phyloP scores from a whole-genome alignment of 2,329 filamentous ascomycete genomes.

The Apiospora hydei region DNA sequence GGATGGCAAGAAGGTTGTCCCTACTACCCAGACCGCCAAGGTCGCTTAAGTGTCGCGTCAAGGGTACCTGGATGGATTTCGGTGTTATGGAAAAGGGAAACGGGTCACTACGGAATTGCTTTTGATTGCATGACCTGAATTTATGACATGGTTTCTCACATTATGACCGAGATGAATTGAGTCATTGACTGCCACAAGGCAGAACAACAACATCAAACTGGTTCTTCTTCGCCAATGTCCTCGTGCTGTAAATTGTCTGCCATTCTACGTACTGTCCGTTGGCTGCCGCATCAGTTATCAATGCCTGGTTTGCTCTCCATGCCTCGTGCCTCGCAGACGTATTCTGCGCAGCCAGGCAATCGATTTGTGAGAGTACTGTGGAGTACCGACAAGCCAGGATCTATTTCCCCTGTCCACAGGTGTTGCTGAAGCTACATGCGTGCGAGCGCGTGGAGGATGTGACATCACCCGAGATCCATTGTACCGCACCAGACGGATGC shows the following conservation, averaged over 20 bases:
- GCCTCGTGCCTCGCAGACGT: too few relatives aligned
- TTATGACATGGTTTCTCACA: constrained; percentile 43
- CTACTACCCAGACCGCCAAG: constrained; percentile 76
- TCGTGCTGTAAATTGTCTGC: background rate
- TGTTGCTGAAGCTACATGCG: too few relatives aligned
- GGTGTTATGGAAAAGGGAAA: constrained; percentile 33
- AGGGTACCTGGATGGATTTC: constrained; percentile 29
- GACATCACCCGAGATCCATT: too few relatives aligned
- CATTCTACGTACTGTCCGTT: background rate
- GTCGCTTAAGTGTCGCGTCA: constrained; percentile 42
- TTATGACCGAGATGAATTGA: constrained; percentile 45
- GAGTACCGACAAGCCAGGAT: too few relatives aligned
- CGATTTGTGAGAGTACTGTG: too few relatives aligned
- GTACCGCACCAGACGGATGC: too few relatives aligned
- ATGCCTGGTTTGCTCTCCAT: too few relatives aligned
- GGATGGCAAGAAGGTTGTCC: constrained; percentile 99
- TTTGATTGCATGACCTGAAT: constrained; percentile 40
- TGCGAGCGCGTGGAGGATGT: too few relatives aligned
- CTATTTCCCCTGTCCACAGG: too few relatives aligned
- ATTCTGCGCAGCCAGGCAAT: too few relatives aligned
- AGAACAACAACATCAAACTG: background rate
- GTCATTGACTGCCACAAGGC: constrained; percentile 32
- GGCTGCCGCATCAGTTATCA: background rate
- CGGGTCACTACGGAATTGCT: constrained; percentile 39
- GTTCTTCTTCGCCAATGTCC: background rate